Base-by-base conservation (phyloP, 2,329 filamentous ascomycete species). In the Stenocarpella maydis region DNA sequence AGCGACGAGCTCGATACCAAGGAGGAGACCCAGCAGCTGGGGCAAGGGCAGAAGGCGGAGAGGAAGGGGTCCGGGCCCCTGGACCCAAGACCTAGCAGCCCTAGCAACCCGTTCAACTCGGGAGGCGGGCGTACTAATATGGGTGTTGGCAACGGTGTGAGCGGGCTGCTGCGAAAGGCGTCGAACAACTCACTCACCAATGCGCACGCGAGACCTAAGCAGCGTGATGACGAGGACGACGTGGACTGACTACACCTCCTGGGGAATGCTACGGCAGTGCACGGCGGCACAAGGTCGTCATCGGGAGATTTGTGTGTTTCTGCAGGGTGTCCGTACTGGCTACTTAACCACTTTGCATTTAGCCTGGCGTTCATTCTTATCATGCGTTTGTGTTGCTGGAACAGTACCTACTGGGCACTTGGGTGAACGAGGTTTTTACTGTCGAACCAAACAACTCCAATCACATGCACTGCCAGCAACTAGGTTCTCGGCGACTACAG, bases 101-200 rank as follows among this genome's bases (percentile, higher is more conserved):
- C 83, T 49, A 77, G 87, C 78, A 77, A 86, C 73, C 78, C 81
- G 6, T 80, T 82, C 26, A 80, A 77, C 8, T 81, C 80, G 61
- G 77, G 74, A 76, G 78, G 78, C 61, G 82, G 79, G 79, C 76
- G 79, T 3, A n/a, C n/a, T n/a, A 78, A 78, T 4, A 78, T 64
- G 47, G 37, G 52, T 17, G 63, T 47, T 10, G 54, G 69, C n/a
- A 34, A 80, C 67, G 81, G 82, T 49, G 82, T 82, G 19, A 84
- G 81, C 71, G 82, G 82, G 41, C 76, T 84, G 76, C 73, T 84
- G 54, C 76, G 81, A 41, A 80, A 81, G 70, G 77, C 76, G 65
- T 41, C 69, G 54, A 55, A 69, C 37, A 73, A 75, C 15, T 71
- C 69, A 1, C 63, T 71, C 24, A 63, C 63, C 19, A 65, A 68